phyloP scores from a whole-genome alignment of 1,139 yeast genomes.

The Diutina mesorugosa region DNA sequence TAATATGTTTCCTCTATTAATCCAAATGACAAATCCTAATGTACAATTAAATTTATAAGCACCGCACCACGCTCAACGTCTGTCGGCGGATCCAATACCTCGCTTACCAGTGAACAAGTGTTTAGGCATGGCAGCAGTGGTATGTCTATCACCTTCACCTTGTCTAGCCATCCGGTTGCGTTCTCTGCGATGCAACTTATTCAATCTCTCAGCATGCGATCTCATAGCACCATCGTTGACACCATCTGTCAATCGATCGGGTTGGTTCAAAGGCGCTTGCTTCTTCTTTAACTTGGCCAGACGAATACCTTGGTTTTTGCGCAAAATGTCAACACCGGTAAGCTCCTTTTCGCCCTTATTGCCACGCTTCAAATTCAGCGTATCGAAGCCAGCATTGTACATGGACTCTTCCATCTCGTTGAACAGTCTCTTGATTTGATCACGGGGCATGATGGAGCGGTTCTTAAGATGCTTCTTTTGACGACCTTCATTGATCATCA shows the following conservation, averaged over 20 bases:
- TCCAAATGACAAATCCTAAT: background rate
- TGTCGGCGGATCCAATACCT: constrained; percentile 75
- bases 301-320: constrained; percentile 36
- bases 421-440: constrained; percentile 64
- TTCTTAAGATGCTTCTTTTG: constrained; percentile 80
- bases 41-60: background rate
- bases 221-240: constrained; percentile 71
- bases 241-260: constrained; percentile 82
- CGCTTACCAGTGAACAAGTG: constrained; percentile 95
- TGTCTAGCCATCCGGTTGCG: constrained; percentile 86
- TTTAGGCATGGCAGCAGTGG: constrained; percentile 76
- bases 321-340: constrained; percentile 69
- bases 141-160: constrained; percentile 94
- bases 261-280: constrained; percentile 41
- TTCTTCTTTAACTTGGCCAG: constrained; percentile 32
- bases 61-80: constrained; percentile 3
- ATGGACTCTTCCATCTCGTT: constrained; percentile 79
- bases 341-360: constrained; percentile 32
- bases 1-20: background rate
- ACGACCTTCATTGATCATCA: constrained; percentile 82
- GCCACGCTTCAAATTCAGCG: constrained; percentile 32
- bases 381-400: constrained; percentile 83
- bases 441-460: constrained; percentile 88
- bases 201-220: constrained; percentile 77
- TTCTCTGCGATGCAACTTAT: constrained; percentile 83